phyloP scores from a whole-genome alignment of 768 basidiomycete species.

The Goffeauzyma gilvescens region DNA sequence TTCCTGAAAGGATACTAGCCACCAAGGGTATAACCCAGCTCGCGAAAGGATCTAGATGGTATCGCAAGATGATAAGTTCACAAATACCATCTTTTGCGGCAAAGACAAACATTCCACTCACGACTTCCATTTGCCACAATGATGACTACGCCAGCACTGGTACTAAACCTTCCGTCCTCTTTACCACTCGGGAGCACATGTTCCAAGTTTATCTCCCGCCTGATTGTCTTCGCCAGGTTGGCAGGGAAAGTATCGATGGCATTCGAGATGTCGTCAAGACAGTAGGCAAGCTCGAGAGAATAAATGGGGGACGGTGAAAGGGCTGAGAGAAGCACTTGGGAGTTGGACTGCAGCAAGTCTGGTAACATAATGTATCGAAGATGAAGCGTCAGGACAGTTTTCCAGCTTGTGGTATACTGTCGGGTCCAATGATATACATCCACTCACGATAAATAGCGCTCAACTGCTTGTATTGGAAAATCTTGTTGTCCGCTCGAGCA shows the following conservation, averaged over 20 bases:
- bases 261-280: neutral
- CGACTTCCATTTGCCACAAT: constrained; percentile 4
- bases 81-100: too few species aligned
- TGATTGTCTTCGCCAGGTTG: neutral
- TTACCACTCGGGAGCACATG: neutral
- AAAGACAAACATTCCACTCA: neutral
- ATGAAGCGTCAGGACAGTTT: neutral
- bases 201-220: neutral
- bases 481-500: neutral
- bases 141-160: constrained; percentile 1
- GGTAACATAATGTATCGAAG: neutral
- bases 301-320: neutral
- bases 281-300: constrained; percentile 1
- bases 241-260: constrained; percentile 1
- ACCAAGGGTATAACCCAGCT: constrained; percentile 5
- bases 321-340: neutral
- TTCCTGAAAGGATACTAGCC: constrained; percentile 2
- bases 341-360: constrained; percentile 2
- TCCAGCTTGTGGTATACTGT: too few species aligned
- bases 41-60: constrained; percentile 4
- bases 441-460: constrained; percentile 4
- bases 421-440: neutral
- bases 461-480: constrained; percentile 10
- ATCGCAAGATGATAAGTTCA: too few species aligned
- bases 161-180: neutral